Base-by-base conservation (phyloP, 192 early-diverging fungal genomes). In the Linderina pennispora region DNA sequence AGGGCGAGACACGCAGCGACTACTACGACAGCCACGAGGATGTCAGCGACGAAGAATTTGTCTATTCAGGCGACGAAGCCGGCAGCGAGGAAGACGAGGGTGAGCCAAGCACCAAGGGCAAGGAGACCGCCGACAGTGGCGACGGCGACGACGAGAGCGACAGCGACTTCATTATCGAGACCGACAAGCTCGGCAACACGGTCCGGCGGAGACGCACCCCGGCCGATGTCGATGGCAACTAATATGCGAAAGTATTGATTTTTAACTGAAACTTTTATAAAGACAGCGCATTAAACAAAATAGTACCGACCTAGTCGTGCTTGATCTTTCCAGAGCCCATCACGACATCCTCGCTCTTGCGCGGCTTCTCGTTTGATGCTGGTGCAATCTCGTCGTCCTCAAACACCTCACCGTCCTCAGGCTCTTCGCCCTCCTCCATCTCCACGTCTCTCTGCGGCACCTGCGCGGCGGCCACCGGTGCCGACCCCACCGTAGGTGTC, bases 371-470 rank as follows among this genome's bases (percentile, higher is more conserved):
- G 22, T 57, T 55, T 0, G 25, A 23, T n/a, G 43, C 33, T 24
- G 63, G 11, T 3, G 56, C 35, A 26, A 22, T 20, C 7, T 58
- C 61, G 23, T 71, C 68, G 23, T 70, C 59, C 35, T 70, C 66
- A 31, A 70, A 51, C 13, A 72, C 62, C 23, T 72, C 68, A 32
- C 68, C 68, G 24, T 72, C 67, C 19, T 72, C 68, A 0, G 61
- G 61, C 49, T 56, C 61, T 16, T 72, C 68, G 14, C 56, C 56
- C 8, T 56, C 61, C 17, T 64, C 61, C 35, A 64, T 45, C 19
- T 60, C 62, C 17, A 60, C 53, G 23, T 22, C 23, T 25, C 24
- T 21, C 20, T 32, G 18, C 26, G 28, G 7, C 37, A 21, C 15
- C 23, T 26, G 33, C 18, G 32, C 16, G 2, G 44, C 15, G 20